Evolutionary conservation across 345 rosid species (phyloP).

Genomic region (Cardiospermum halicacabum): DNA sequence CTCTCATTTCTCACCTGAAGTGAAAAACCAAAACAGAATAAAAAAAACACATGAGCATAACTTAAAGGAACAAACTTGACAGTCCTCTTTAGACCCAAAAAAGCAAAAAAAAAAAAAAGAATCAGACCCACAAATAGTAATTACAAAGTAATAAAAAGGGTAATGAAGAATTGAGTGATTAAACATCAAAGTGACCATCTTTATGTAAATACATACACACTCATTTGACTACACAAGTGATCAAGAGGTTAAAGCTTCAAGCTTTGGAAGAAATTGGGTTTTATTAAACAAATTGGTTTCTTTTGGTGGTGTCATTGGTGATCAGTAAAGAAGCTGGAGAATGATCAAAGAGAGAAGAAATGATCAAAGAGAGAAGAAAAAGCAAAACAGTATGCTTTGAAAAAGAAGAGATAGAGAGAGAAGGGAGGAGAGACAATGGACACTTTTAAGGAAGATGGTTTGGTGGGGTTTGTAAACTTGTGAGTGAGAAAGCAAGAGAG

Average conservation of each 20-base stretch:
- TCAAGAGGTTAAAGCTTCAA: constrained; percentile 9
- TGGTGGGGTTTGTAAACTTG: neutral
- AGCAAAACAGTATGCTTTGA: constrained; percentile 12
- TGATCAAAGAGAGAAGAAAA: too few relatives aligned
- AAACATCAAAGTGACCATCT: constrained; percentile 6
- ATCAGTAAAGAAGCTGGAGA: neutral
- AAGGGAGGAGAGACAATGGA: neutral
- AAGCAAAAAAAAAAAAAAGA: neutral
- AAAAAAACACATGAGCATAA: constrained; percentile 17
- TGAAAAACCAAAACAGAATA: constrained; percentile 8
- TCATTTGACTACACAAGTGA: neutral
- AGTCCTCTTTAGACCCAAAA: constrained; percentile 2
- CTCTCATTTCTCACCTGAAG: constrained; percentile 22
- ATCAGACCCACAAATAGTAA: constrained; percentile 38
- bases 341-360: constrained; percentile 31
- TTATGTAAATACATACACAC: neutral
- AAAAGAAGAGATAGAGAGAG: neutral
- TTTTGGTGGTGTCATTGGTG: constrained; percentile 9
- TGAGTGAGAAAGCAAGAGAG: neutral
- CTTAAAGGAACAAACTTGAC: constrained; percentile 28
- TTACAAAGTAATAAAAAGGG: constrained; percentile 18
- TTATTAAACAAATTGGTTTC: neutral
- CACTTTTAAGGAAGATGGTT: constrained; percentile 4
- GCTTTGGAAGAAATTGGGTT: neutral
- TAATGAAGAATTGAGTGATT: constrained; percentile 22